Evolutionary conservation across 495 filamentous ascomycete genomes (phyloP).

Genomic region (Astrothelium macrocarpum): DNA sequence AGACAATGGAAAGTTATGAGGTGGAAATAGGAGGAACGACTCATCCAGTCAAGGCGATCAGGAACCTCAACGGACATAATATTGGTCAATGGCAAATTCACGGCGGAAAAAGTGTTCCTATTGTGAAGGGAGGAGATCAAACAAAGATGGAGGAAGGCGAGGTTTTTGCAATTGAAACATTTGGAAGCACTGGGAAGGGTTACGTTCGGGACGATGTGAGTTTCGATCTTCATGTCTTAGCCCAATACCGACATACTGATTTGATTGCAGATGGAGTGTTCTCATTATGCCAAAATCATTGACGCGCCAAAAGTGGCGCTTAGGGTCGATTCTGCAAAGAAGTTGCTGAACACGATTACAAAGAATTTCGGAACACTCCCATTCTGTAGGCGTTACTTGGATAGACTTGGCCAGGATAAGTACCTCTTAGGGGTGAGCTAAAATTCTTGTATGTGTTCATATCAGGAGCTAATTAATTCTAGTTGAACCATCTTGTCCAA

Average conservation of each 20-base stretch:
- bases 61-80: slow-evolving; percentile 49
- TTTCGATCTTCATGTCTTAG: slow-evolving; percentile 14
- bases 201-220: slow-evolving; percentile 32
- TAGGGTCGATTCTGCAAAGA: slow-evolving; percentile 47
- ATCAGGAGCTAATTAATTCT: slow-evolving; percentile 17
- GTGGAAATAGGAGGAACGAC: slow-evolving; percentile 47
- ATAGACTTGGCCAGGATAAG: slow-evolving; percentile 51
- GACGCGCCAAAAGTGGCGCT: slow-evolving; percentile 43
- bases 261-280: slow-evolving; percentile 36
- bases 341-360: slow-evolving; percentile 49
- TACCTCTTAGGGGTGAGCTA: slow-evolving; percentile 49
- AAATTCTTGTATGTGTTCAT: neutral
- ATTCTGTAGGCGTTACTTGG: slow-evolving; percentile 54
- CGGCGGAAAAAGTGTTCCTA: slow-evolving; percentile 52
- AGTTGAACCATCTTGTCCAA: slow-evolving; percentile 82
- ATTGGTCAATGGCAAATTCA: slow-evolving; percentile 52
- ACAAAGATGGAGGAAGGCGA: slow-evolving; percentile 61
- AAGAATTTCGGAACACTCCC: slow-evolving; percentile 56
- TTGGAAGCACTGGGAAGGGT: slow-evolving; percentile 52
- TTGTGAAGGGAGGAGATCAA: slow-evolving; percentile 47
- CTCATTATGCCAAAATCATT: slow-evolving; percentile 45
- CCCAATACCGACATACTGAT: slow-evolving; percentile 16
- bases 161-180: slow-evolving; percentile 57
- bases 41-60: slow-evolving; percentile 49
- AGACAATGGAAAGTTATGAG: slow-evolving; percentile 60